A percentile compares a stretch with the other conserved stretches of the same genome.
Conservation (phyloP, 495 filamentous ascomycete species). For the Annulohypoxylon moriforme region DNA sequence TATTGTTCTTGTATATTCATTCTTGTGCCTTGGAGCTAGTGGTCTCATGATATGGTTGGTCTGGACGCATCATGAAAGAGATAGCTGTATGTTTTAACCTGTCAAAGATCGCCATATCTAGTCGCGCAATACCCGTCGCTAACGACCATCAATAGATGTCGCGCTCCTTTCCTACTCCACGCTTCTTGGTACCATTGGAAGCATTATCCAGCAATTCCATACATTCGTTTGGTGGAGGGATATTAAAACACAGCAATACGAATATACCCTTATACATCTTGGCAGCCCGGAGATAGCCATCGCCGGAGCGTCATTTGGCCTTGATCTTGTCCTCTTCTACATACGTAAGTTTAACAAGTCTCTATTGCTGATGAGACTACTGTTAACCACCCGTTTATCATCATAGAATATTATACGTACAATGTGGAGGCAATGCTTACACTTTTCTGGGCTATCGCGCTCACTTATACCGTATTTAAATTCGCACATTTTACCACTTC, state of each 20-base stretch:
- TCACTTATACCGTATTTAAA: conserved; percentile 54
- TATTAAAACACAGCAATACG: conserved; percentile 56
- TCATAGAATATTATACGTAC: conserved; percentile 61
- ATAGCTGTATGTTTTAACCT: conserved; percentile 55
- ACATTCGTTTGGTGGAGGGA: conserved; percentile 56
- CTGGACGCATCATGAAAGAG: conserved; percentile 57
- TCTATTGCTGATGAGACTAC: too few species aligned
- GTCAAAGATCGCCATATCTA: not conserved
- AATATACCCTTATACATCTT: conserved; percentile 50
- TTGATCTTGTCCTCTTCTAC: conserved; percentile 60
- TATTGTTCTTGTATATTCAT: conserved; percentile 56
- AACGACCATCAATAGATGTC: conserved; percentile 50
- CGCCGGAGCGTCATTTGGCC: conserved; percentile 55
- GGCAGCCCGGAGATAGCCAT: conserved; percentile 59
- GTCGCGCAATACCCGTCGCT: conserved; percentile 16
- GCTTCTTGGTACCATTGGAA: conserved; percentile 53
- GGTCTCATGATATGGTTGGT: conserved; percentile 55
- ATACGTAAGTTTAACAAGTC: conserved; percentile 49
- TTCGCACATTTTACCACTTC: conserved; percentile 33
- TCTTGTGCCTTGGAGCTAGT: conserved; percentile 52
- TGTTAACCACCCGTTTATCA: conserved; percentile 1
- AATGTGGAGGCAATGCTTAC: conserved; percentile 61
- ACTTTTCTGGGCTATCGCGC: conserved; percentile 59
- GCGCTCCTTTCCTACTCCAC: conserved; percentile 55
- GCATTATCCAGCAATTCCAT: conserved; percentile 60